Percentiles rank a stretch among this genome's conserved stretches.
phyloP scores from a whole-genome alignment of 1,284 basidiomycete species.

The Cystobasidium slooffiae region DNA sequence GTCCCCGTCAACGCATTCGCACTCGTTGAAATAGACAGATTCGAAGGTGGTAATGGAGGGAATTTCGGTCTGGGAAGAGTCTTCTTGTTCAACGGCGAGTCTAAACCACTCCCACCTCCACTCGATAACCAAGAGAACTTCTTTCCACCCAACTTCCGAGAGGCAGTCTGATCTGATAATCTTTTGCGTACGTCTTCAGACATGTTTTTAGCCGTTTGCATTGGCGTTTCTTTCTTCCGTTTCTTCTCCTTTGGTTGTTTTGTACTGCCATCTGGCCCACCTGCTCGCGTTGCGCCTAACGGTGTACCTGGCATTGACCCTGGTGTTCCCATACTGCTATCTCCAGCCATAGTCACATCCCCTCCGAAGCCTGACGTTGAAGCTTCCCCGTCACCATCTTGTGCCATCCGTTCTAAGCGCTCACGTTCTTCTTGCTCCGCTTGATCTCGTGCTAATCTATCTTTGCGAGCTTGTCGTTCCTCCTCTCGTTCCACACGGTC shows the following conservation, averaged over 20 bases:
- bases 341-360: slow-evolving; percentile 11
- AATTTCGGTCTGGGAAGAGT: slow-evolving; percentile 61
- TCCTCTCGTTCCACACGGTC: slow-evolving; percentile 79
- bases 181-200: slow-evolving; percentile 84
- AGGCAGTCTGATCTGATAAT: slow-evolving; percentile 84
- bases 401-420: slow-evolving; percentile 58
- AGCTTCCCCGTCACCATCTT: slow-evolving; percentile 60
- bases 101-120: slow-evolving; percentile 55
- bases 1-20: neutral
- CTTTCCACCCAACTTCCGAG: slow-evolving; percentile 72
- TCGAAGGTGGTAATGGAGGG: slow-evolving; percentile 45
- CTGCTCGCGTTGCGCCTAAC: neutral
- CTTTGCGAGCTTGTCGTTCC: slow-evolving; percentile 70
- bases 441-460: slow-evolving; percentile 71
- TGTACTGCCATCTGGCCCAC: slow-evolving; percentile 35
- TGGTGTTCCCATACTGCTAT: slow-evolving; percentile 6
- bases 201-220: slow-evolving; percentile 81
- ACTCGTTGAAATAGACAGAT: slow-evolving; percentile 39
- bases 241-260: slow-evolving; percentile 64
- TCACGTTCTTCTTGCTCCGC: slow-evolving; percentile 61
- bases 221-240: slow-evolving; percentile 76
- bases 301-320: slow-evolving; percentile 42
- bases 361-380: slow-evolving; percentile 22
- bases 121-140: slow-evolving; percentile 78
- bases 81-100: slow-evolving; percentile 52